Evolutionary conservation across 345 rosid genomes (phyloP), one percentile per base, ranked within the genome.

Genomic region (Ailanthus altissimus): DNA sequence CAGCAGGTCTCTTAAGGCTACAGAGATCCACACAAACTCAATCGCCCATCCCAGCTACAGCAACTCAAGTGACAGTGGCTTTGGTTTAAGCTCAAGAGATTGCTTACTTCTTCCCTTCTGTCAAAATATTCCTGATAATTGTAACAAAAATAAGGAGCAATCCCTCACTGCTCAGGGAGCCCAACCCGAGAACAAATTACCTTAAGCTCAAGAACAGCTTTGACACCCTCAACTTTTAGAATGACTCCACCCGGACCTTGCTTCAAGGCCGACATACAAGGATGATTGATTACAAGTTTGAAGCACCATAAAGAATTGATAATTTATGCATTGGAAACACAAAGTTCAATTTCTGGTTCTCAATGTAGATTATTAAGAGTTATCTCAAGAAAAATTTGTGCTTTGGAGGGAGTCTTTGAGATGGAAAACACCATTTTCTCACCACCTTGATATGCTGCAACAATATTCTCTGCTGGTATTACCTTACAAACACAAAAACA

Each of bases 21-120:
- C 97, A 93, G 73, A 93, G 95, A 88, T 94, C 98, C 75, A 91
- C 97, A 85, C 97, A 94, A 38, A 91, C 95, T 70, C 97, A 84
- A 81, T 94, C 97, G 56, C 98, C 97, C 97, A 94, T 91, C 76
- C 97, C 94, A 47, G 83, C 90, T 67, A 82, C 84, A 56, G 85
- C 65, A 83, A 94, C 80, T 67, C 73, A 76, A 63, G 92, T 91
- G 70, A 93, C 67, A 5, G 88, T 88, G 12, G 90, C 97, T 85
- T n/a, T 85, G 86, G 6, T 75, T 83, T 85, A 94, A 84, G 80
- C 80, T 85, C 84, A 94, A 70, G 43, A 82, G 46, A 78, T 86
- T 84, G 75, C 84, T 79, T 81, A 74, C 91, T 86, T 90, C 91
- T 57, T 83, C 84, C 79, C 91, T 91, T 85, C 86, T 88, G 79